Evolutionary conservation across 148 eudicot species (phyloP).

Genomic region (Spergularia marina): DNA sequence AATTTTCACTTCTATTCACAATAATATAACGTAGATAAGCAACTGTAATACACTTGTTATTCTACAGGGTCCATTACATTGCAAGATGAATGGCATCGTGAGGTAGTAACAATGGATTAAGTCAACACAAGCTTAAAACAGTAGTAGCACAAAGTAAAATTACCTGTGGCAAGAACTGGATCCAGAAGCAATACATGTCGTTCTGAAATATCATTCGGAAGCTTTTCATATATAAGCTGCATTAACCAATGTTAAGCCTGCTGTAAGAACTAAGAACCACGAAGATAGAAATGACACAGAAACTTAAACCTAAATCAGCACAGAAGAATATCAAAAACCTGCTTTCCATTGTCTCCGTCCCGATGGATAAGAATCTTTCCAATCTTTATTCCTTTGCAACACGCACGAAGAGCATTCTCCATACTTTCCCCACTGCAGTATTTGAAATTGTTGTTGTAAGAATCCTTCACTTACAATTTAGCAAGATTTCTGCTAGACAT

Average conservation of each 20-base stretch:
- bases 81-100: too few relatives aligned
- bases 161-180: conserved; percentile 97
- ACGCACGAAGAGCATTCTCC: conserved; percentile 98
- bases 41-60: too few relatives aligned
- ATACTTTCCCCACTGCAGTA: conserved; percentile 86
- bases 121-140: neutral
- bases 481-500: neutral
- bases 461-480: neutral
- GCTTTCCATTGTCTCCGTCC: conserved; percentile 93
- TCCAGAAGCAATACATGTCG: conserved; percentile 94
- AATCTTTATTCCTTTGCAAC: conserved; percentile 97
- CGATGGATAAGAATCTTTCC: conserved; percentile 96
- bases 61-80: too few relatives aligned
- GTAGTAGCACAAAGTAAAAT: neutral
- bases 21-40: too few relatives aligned
- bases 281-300: neutral
- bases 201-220: conserved; percentile 86
- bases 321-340: conserved; percentile 40
- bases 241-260: conserved; percentile 3
- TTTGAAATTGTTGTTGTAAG: neutral
- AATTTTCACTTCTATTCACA: too few relatives aligned
- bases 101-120: neutral
- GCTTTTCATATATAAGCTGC: conserved; percentile 97
- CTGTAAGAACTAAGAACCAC: conserved; percentile 14
- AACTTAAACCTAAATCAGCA: neutral